A percentile compares a stretch with the other conserved stretches of the same genome.
Evolutionary conservation across 2,329 filamentous ascomycete species (phyloP).

Genomic region (Madurella mycetomatis): DNA sequence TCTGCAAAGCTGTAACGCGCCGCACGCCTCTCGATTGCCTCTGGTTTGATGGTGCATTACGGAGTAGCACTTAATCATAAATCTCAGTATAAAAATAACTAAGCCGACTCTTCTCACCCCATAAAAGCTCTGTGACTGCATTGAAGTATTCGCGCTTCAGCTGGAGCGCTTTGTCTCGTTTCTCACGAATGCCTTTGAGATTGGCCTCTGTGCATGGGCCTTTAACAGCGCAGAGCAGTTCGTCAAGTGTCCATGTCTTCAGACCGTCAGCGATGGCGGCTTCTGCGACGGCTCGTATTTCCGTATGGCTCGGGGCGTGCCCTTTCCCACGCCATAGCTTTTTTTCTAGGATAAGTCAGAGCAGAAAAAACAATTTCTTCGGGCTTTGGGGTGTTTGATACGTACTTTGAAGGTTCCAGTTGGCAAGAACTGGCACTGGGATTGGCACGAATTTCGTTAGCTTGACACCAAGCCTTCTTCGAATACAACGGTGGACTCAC

Average conservation of each 20-base stretch:
- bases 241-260: neutral
- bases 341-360: neutral
- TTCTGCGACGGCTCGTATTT: neutral
- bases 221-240: neutral
- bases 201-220: neutral
- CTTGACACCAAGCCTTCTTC: neutral
- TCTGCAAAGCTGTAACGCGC: neutral
- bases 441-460: neutral
- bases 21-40: neutral
- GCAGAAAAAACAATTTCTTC: neutral
- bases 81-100: too few species aligned
- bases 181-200: neutral
- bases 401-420: conserved; percentile 4
- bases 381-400: neutral
- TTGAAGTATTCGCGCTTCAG: neutral
- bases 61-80: too few species aligned
- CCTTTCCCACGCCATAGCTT: conserved; percentile 1
- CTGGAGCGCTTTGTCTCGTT: neutral
- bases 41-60: neutral
- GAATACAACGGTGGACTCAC: too few species aligned
- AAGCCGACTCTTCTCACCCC: neutral
- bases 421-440: neutral
- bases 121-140: neutral
- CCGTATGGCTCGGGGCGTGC: neutral
- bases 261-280: neutral